phyloP scores from a whole-genome alignment of 139 green algal genomes.

The Astrephomene gubernaculifera region DNA sequence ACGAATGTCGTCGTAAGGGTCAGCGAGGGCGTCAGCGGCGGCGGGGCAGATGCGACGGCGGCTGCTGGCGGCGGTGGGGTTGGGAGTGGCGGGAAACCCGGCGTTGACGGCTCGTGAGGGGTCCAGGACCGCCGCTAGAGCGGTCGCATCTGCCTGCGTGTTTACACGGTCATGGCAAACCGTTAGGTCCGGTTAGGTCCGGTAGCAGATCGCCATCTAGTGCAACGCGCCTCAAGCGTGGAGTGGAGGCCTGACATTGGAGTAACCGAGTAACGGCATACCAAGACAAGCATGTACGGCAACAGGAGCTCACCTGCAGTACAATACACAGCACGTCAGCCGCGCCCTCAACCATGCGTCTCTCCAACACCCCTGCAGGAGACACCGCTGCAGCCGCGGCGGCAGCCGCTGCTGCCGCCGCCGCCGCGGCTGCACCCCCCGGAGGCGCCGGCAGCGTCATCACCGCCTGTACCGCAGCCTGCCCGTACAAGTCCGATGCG shows the following conservation, averaged over 20 bases:
- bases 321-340: constrained; percentile 17
- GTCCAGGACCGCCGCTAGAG: constrained; percentile 25
- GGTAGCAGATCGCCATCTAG: too few relatives aligned
- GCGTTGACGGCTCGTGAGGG: too few relatives aligned
- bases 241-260: too few relatives aligned
- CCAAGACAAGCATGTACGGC: too few relatives aligned
- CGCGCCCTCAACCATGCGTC: constrained; percentile 15
- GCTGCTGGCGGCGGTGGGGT: neutral
- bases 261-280: too few relatives aligned
- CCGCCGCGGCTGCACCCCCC: neutral
- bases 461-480: neutral
- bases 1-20: neutral
- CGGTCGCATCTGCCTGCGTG: constrained; percentile 13
- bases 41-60: neutral
- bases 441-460: neutral
- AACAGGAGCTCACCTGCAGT: constrained; percentile 19
- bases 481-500: constrained; percentile 17
- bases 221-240: too few relatives aligned
- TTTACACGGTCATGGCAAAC: too few relatives aligned
- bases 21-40: neutral
- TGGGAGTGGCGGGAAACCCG: too few relatives aligned
- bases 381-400: neutral
- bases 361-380: neutral
- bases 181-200: too few relatives aligned
- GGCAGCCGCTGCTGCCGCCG: neutral